These are phyloP conservation scores for Tolypocladium nubicola DNA, from an alignment of 2,329 filamentous ascomycete species.

Conservation along the genomic window DNA sequence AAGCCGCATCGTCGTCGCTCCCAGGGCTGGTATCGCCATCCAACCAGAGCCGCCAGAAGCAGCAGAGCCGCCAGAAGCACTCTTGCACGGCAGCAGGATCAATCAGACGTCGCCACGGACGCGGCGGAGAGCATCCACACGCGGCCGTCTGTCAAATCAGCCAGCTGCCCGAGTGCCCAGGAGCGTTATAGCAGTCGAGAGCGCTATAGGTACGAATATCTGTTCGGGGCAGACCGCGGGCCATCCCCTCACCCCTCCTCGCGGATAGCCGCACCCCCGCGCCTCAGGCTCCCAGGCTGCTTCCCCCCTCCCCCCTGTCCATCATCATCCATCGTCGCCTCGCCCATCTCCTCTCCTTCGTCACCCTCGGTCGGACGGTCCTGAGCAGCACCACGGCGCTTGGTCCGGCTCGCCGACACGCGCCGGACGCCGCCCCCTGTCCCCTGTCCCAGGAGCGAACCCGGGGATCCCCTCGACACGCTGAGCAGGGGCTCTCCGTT, in stretches of 20 bases:
- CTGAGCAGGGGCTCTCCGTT: conserved; percentile 6
- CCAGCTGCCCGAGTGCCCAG: no score
- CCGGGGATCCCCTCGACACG: not conserved
- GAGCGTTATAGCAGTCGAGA: no score
- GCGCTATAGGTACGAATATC: not conserved
- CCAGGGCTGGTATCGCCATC: no score
- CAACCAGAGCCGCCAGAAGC: no score
- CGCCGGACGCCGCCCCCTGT: not conserved
- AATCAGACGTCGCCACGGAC: no score
- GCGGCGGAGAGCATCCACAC: no score
- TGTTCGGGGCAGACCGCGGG: no score
- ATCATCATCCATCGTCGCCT: not conserved
- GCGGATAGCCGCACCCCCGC: not conserved
- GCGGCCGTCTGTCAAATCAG: no score
- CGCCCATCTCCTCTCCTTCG: not conserved
- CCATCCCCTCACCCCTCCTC: not conserved
- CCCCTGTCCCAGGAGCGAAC: not conserved
- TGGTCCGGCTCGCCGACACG: not conserved
- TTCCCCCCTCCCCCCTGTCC: no score
- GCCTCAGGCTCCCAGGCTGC: not conserved
- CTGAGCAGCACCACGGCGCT: conserved; percentile 1
- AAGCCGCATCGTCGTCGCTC: no score
- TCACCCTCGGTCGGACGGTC: not conserved
- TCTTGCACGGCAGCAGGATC: no score
- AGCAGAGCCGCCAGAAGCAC: no score